Evolutionary conservation across 768 basidiomycete genomes (phyloP).

Genomic region (Fomitopsis pulvina): DNA sequence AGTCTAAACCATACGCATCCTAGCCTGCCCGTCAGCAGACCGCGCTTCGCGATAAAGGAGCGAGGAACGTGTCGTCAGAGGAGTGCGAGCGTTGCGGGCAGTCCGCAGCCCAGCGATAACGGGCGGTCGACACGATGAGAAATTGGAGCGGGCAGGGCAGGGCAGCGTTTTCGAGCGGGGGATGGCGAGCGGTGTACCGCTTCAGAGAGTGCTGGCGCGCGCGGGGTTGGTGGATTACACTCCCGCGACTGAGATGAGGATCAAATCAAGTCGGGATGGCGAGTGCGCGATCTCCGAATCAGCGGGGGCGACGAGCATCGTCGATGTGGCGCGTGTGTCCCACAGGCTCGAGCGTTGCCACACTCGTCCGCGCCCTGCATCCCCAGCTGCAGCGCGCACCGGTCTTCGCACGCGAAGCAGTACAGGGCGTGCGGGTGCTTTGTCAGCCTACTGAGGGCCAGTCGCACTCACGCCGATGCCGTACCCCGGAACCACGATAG

Average conservation of each 20-base stretch:
- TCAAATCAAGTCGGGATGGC: not conserved
- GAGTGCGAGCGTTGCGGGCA: no score
- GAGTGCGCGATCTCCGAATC: not conserved
- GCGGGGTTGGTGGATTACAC: not conserved
- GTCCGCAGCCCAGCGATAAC: no score
- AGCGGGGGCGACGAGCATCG: not conserved
- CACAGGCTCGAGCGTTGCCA: not conserved
- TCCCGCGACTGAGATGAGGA: not conserved
- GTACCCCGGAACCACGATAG: slow-evolving; percentile 1
- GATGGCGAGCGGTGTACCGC: no score
- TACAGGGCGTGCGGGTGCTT: not conserved
- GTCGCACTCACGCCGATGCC: not conserved
- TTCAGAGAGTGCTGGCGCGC: no score
- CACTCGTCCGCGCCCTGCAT: not conserved
- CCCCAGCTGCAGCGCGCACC: no score
- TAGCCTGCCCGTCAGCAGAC: no score
- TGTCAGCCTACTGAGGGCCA: not conserved
- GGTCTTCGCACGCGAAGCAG: not conserved
- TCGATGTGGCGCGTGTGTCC: not conserved
- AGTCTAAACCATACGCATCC: no score
- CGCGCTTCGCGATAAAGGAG: no score
- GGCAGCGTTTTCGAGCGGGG: no score
- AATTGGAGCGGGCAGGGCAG: no score
- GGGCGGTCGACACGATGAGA: no score
- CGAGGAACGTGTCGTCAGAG: no score